A percentile compares a stretch with the other conserved stretches of the same genome.
Conservation (phyloP, 2,329 filamentous ascomycete genomes). For the Fusarium solani-melongenae region DNA sequence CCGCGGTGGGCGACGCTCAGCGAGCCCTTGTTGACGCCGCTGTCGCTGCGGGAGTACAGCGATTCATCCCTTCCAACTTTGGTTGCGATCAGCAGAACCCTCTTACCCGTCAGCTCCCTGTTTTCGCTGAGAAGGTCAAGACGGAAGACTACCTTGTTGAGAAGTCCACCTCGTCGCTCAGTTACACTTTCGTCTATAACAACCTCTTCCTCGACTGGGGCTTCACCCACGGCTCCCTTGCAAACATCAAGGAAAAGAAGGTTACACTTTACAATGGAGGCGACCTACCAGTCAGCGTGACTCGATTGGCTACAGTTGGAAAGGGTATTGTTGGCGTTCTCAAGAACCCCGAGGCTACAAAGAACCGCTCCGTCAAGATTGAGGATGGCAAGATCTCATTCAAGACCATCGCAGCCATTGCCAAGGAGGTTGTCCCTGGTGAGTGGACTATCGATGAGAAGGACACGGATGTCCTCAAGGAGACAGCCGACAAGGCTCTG, state of each 20-base stretch:
- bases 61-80: conserved; percentile 14
- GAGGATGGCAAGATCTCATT: conserved; percentile 7
- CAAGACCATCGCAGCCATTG: background rate
- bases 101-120: conserved; percentile 2
- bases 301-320: background rate
- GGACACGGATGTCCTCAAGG: background rate
- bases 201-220: conserved; percentile 12
- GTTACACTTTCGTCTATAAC: conserved; percentile 4
- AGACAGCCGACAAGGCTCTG: background rate
- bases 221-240: conserved; percentile 1
- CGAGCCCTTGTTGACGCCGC: conserved; percentile 3
- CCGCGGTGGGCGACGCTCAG: background rate
- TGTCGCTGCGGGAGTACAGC: conserved; percentile 1
- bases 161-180: background rate
- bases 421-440: background rate
- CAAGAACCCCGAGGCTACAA: conserved; percentile 2
- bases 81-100: conserved; percentile 8
- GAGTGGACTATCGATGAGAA: background rate
- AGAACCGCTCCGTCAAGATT: background rate
- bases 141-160: background rate
- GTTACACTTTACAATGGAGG: background rate
- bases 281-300: background rate
- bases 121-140: background rate
- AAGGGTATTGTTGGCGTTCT: conserved; percentile 7
- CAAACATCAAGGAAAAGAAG: background rate